A percentile compares a stretch with the other conserved stretches of the same genome.
Conservation (phyloP, 2,329 filamentous ascomycete genomes). For the Daldinia eschscholtzii region DNA sequence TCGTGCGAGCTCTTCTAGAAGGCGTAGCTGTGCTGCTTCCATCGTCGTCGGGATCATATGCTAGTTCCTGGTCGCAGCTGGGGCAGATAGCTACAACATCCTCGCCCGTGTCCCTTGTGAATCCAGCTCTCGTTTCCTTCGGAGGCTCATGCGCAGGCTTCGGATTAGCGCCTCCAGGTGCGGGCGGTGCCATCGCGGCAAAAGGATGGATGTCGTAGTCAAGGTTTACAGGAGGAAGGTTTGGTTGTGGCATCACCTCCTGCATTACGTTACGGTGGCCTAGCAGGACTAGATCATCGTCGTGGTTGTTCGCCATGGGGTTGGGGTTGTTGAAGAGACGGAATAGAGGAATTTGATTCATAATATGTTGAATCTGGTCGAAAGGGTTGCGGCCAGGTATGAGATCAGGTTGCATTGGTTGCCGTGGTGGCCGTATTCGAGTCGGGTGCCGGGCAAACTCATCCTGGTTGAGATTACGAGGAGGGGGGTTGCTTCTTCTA, state of each 20-base stretch:
- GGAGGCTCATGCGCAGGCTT: conserved; percentile 73
- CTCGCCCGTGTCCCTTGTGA: conserved; percentile 80
- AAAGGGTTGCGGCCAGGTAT: conserved; percentile 15
- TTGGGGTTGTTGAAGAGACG: conserved; percentile 23
- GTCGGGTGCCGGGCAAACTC: not conserved
- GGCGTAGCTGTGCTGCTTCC: conserved; percentile 51
- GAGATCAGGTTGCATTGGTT: not conserved
- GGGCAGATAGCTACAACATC: conserved; percentile 84
- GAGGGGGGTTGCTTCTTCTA: conserved; percentile 13
- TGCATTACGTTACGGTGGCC: conserved; percentile 41
- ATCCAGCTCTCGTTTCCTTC: conserved; percentile 76
- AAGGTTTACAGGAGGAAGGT: conserved; percentile 43
- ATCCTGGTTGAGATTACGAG: not conserved
- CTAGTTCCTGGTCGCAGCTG: conserved; percentile 86
- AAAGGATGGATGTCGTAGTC: conserved; percentile 48
- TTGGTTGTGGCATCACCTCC: conserved; percentile 16
- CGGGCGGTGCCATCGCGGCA: conserved; percentile 15
- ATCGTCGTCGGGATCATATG: conserved; percentile 70
- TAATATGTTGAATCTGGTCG: conserved; percentile 32
- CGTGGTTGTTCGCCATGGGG: conserved; percentile 33
- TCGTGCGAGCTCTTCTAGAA: conserved; percentile 58
- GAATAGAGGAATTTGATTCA: conserved; percentile 45
- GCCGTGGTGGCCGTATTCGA: not conserved
- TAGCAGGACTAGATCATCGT: conserved; percentile 47
- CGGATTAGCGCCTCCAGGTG: conserved; percentile 43